A percentile compares a stretch with the other conserved stretches of the same genome.
Evolutionary conservation across 331 rosid genomes (phyloP).

Genomic region (Pyrus hybrid): DNA sequence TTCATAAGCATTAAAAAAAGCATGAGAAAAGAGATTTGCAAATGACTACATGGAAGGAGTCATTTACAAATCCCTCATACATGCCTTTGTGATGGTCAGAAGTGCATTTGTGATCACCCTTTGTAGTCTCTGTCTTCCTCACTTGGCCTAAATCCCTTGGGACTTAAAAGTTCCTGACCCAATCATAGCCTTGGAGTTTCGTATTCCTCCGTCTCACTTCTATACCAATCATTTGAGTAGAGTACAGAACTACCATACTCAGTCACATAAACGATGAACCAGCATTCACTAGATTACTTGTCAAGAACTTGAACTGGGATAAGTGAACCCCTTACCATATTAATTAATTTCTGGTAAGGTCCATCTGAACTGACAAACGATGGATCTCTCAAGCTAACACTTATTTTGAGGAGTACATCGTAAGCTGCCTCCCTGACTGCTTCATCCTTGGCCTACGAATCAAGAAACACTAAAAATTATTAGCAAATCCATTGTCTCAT

Average conservation of each 20-base stretch:
- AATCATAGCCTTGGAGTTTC: background rate
- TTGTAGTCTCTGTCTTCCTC: too few relatives aligned
- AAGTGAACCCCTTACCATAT: slow-evolving; percentile 55
- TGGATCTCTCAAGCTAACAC: slow-evolving; percentile 56
- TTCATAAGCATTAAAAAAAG: background rate
- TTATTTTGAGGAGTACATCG: slow-evolving; percentile 53
- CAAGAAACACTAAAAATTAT: slow-evolving; percentile 15
- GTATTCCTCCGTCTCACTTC: background rate
- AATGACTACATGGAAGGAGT: background rate
- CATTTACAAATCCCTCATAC: background rate
- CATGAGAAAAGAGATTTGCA: background rate
- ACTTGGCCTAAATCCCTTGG: background rate
- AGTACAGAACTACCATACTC: background rate
- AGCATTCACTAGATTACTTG: background rate
- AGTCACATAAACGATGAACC: background rate
- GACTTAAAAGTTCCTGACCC: background rate
- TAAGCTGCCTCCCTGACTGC: slow-evolving; percentile 74
- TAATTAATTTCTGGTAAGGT: slow-evolving; percentile 59
- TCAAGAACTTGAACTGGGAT: slow-evolving; percentile 5
- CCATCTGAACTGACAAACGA: slow-evolving; percentile 32
- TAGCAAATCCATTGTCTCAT: slow-evolving; percentile 2
- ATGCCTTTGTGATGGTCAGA: background rate
- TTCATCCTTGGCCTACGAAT: slow-evolving; percentile 62
- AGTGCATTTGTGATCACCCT: background rate
- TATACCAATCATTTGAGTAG: background rate